phyloP scores from a whole-genome alignment of 441 rosid species.

The Gossypium trilobum region DNA sequence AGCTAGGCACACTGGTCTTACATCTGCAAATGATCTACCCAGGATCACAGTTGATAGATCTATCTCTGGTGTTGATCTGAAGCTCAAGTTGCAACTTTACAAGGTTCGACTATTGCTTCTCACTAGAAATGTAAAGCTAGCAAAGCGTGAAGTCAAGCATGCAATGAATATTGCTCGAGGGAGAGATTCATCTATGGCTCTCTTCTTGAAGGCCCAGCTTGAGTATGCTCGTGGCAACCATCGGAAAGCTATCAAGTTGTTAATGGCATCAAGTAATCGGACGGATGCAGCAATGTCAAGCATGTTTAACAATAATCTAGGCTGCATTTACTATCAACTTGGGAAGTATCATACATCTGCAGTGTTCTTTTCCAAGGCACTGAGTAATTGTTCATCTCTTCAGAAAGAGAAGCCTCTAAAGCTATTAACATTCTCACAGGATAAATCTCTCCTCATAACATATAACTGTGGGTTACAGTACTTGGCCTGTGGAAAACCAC shows the following conservation, averaged over 20 bases:
- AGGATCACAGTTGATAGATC: constrained; percentile 49
- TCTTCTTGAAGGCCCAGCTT: constrained; percentile 88
- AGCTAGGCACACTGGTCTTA: constrained; percentile 39
- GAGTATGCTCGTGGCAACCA: constrained; percentile 90
- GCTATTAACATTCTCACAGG: constrained; percentile 65
- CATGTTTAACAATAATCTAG: constrained; percentile 84
- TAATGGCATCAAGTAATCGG: constrained; percentile 68
- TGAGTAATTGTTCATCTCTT: constrained; percentile 50
- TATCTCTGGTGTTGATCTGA: constrained; percentile 54
- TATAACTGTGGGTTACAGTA: constrained; percentile 83
- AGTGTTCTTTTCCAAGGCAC: constrained; percentile 68
- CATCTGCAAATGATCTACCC: constrained; percentile 47
- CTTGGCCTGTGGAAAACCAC: constrained; percentile 78
- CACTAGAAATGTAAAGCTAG: constrained; percentile 79
- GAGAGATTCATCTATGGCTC: constrained; percentile 78
- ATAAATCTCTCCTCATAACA: constrained; percentile 66
- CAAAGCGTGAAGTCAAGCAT: constrained; percentile 95
- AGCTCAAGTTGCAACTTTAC: constrained; percentile 87
- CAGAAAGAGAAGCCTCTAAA: constrained; percentile 65
- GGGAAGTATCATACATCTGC: constrained; percentile 60
- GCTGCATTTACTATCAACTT: constrained; percentile 80
- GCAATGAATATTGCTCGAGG: constrained; percentile 86
- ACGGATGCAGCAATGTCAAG: constrained; percentile 58
- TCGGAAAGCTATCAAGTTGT: constrained; percentile 83
- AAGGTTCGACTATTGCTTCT: constrained; percentile 78